Evolutionary conservation across 164 flowering plant genomes (phyloP).

Genomic region (Magnolia officinalis): DNA sequence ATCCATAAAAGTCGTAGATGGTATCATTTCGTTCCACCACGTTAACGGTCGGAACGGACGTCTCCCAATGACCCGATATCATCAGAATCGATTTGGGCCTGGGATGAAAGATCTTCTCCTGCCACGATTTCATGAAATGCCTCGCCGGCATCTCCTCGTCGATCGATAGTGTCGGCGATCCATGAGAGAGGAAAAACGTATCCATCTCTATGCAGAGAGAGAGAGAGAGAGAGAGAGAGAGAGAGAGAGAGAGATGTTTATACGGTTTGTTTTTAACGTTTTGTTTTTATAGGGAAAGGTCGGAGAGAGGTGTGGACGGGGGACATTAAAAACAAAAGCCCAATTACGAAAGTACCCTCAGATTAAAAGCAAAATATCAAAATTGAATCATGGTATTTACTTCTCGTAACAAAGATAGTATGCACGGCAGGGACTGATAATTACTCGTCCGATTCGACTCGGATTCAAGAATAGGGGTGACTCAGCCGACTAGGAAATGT

Average conservation of each 20-base stretch:
- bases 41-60: conserved; percentile 57
- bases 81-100: conserved; percentile 61
- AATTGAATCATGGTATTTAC: too few relatives aligned
- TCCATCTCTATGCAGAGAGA: conserved; percentile 14
- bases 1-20: conserved; percentile 76
- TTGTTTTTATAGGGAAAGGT: not conserved
- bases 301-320: not conserved
- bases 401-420: too few relatives aligned
- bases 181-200: conserved; percentile 28
- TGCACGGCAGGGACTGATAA: too few relatives aligned
- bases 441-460: too few relatives aligned
- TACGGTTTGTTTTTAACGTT: not conserved
- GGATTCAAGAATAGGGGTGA: too few relatives aligned
- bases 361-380: too few relatives aligned
- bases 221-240: too few relatives aligned
- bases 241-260: too few relatives aligned
- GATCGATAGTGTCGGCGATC: conserved; percentile 27
- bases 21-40: conserved; percentile 35
- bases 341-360: too few relatives aligned
- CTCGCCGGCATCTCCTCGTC: conserved; percentile 41
- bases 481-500: too few relatives aligned
- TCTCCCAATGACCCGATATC: conserved; percentile 90
- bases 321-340: too few relatives aligned
- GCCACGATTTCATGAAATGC: conserved; percentile 47
- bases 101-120: conserved; percentile 21